phyloP scores from a whole-genome alignment of 108 stramenopile genomes.

The Cyclotella cryptica region DNA sequence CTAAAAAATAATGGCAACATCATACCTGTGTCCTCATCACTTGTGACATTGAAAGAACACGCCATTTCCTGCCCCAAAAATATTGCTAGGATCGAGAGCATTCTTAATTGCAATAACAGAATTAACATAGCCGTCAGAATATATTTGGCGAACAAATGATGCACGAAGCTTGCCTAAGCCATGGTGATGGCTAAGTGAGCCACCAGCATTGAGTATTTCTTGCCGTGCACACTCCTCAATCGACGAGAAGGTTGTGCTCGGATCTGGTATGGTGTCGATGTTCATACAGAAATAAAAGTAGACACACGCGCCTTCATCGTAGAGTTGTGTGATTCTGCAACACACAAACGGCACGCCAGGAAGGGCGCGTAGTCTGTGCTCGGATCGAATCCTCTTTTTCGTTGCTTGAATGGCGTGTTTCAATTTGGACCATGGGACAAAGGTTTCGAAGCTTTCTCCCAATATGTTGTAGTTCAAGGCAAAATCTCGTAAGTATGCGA shows the following conservation, averaged over 20 bases:
- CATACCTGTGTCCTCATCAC: background rate
- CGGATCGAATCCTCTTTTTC: constrained; percentile 69
- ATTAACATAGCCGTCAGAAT: constrained; percentile 52
- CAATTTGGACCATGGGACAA: constrained; percentile 90
- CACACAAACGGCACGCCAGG: constrained; percentile 87
- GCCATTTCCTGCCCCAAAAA: constrained; percentile 87
- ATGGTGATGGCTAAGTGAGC: constrained; percentile 95
- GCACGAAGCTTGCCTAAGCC: constrained; percentile 92
- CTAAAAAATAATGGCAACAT: background rate
- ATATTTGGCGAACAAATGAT: constrained; percentile 58
- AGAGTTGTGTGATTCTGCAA: constrained; percentile 94
- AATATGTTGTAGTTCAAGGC: constrained; percentile 89
- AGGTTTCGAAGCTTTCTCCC: constrained; percentile 95
- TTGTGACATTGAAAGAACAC: constrained; percentile 32
- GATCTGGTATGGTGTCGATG: constrained; percentile 65
- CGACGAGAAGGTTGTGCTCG: constrained; percentile 66
- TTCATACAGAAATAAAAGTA: constrained; percentile 95
- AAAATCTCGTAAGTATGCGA: constrained; percentile 96
- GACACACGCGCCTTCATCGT: constrained; percentile 93
- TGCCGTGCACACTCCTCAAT: constrained; percentile 87
- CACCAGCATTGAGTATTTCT: constrained; percentile 87
- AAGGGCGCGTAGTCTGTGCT: constrained; percentile 70
- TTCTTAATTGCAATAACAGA: constrained; percentile 62
- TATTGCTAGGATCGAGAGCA: constrained; percentile 72
- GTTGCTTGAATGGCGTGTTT: constrained; percentile 61